A percentile compares a stretch with the other conserved stretches of the same genome.
Evolutionary conservation across 2,329 filamentous ascomycete species (phyloP).

Genomic region (Fusarium duplospermum): DNA sequence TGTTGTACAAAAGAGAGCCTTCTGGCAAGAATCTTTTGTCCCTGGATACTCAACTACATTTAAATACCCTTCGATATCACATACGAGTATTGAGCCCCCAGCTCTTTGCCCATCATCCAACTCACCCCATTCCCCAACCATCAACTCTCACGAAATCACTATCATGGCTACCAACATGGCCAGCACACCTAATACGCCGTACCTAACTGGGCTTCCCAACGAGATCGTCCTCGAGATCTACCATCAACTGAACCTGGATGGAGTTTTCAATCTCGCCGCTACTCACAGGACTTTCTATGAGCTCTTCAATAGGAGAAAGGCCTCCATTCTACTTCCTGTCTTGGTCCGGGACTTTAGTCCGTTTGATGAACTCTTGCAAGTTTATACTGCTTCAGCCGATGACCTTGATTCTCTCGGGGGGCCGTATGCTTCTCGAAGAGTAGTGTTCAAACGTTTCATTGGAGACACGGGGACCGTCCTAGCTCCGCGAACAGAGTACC

Average conservation of each 20-base stretch:
- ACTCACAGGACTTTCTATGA: conserved; percentile 52
- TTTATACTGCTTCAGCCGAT: conserved; percentile 56
- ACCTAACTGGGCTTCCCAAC: conserved; percentile 52
- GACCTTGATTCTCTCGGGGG: conserved; percentile 50
- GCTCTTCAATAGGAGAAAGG: conserved; percentile 56
- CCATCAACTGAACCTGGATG: conserved; percentile 55
- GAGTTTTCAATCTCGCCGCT: conserved; percentile 54
- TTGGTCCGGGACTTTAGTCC: conserved; percentile 57
- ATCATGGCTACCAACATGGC: conserved; percentile 31
- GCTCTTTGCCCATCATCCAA: neutral
- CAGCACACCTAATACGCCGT: conserved; percentile 16
- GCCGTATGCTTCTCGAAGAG: conserved; percentile 52
- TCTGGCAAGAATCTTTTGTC: neutral
- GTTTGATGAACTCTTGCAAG: conserved; percentile 59
- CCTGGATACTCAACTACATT: conserved; percentile 1
- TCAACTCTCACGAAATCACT: neutral
- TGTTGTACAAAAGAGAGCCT: conserved; percentile 3
- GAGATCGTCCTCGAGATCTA: conserved; percentile 64
- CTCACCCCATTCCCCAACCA: neutral
- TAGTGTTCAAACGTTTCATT: conserved; percentile 53
- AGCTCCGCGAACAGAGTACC: conserved; percentile 25
- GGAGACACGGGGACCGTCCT: conserved; percentile 48
- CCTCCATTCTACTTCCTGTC: conserved; percentile 56
- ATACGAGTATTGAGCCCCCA: conserved; percentile 1
- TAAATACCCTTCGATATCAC: neutral